Percentiles rank a stretch among this genome's conserved stretches.
Evolutionary conservation across 352 stramenopile genomes (phyloP).

Genomic region (Phytophthora sansomeana): DNA sequence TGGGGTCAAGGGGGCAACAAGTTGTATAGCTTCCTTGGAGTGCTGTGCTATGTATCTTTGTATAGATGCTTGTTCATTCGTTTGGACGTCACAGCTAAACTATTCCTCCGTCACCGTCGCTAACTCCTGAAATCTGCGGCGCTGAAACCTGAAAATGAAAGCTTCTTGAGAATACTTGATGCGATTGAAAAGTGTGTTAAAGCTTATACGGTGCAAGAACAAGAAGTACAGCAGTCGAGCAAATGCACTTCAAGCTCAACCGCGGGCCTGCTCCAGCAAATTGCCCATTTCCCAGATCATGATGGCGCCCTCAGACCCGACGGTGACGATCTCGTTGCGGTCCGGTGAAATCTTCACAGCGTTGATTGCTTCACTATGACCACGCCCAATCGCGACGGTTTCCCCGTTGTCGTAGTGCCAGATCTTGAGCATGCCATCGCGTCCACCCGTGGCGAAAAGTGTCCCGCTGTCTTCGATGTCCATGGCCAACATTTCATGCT

Average conservation of each 20-base stretch:
- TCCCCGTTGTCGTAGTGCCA: slow-evolving; percentile 98
- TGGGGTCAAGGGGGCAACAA: no score
- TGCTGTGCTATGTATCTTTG: no score
- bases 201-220: neutral
- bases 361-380: slow-evolving; percentile 95
- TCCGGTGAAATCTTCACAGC: slow-evolving; percentile 95
- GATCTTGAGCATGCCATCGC: slow-evolving; percentile 93
- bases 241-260: no score
- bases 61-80: no score
- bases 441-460: slow-evolving; percentile 92
- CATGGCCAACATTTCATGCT: slow-evolving; percentile 92
- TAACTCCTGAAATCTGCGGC: no score
- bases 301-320: slow-evolving; percentile 95
- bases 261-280: slow-evolving; percentile 39
- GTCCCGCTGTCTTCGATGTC: slow-evolving; percentile 92
- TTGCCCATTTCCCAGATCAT: slow-evolving; percentile 95
- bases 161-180: no score
- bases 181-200: no score
- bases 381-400: slow-evolving; percentile 85
- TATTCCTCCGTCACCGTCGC: no score
- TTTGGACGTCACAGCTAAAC: no score
- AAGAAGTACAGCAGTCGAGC: no score
- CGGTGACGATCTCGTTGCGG: slow-evolving; percentile 92
- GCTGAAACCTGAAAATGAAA: no score
- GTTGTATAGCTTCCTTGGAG: no score